These are phyloP conservation scores for Musa schizocarpa DNA, from an alignment of 176 grass and related monocot genomes.

Conservation along the genomic window DNA sequence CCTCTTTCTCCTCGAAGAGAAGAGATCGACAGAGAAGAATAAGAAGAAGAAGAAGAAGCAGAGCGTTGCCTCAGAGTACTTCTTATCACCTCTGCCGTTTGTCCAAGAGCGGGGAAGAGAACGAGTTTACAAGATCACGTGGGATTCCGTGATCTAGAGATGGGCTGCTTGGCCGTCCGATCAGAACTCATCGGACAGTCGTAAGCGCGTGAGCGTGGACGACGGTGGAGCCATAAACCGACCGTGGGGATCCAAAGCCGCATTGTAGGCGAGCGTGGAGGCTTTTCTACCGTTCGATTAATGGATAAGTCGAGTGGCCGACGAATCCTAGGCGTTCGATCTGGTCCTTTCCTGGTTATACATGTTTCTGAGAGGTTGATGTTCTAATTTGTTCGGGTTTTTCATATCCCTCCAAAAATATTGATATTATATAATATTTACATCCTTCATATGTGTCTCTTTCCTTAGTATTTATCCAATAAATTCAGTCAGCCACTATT, in stretches of 20 bases:
- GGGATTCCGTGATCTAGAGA: slow-evolving; percentile 26
- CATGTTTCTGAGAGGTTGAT: too few species aligned
- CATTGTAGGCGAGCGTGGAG: slow-evolving; percentile 37
- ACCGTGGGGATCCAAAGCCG: slow-evolving; percentile 44
- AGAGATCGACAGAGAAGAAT: neutral
- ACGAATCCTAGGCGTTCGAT: neutral
- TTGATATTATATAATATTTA: too few species aligned
- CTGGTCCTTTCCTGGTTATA: too few species aligned
- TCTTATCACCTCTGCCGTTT: neutral
- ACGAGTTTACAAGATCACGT: neutral
- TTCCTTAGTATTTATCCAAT: too few species aligned
- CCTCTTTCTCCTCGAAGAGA: neutral
- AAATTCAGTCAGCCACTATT: too few species aligned
- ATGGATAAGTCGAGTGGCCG: neutral
- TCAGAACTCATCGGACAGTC: slow-evolving; percentile 19
- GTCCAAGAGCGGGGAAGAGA: neutral
- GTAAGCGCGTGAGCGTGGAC: slow-evolving; percentile 20
- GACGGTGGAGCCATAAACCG: slow-evolving; percentile 22
- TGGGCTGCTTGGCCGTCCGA: slow-evolving; percentile 27
- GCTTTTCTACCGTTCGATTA: neutral
- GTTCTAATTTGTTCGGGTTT: too few species aligned
- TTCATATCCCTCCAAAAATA: too few species aligned
- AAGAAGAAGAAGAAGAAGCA: neutral
- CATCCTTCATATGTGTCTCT: too few species aligned
- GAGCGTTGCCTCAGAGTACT: neutral